Evolutionary conservation across 2,329 filamentous ascomycete species (phyloP).

Genomic region (Emericellopsis atlantica): DNA sequence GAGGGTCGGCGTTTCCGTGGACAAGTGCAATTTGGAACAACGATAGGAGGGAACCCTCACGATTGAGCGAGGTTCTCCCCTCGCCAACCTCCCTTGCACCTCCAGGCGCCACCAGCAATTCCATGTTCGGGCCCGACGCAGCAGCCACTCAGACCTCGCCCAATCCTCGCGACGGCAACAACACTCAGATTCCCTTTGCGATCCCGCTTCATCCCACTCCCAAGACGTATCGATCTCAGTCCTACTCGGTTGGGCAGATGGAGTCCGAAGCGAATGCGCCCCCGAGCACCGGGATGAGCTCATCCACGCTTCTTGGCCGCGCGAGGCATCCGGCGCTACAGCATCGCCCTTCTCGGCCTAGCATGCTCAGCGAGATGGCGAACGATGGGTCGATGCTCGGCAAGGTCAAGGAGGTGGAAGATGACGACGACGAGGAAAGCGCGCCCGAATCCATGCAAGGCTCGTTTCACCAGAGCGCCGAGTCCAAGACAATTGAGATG

Average conservation of each 20-base stretch:
- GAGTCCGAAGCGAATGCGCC: slow-evolving; percentile 47
- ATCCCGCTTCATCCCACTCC: slow-evolving; percentile 83
- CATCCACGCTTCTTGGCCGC: slow-evolving; percentile 37
- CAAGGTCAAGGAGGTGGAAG: slow-evolving; percentile 59
- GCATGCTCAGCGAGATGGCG: slow-evolving; percentile 62
- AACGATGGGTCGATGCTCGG: slow-evolving; percentile 48
- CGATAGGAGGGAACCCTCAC: slow-evolving; percentile 67
- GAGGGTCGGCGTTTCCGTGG: slow-evolving; percentile 50
- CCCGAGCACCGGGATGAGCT: slow-evolving; percentile 24
- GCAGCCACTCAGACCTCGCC: slow-evolving; percentile 35
- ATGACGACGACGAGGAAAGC: slow-evolving; percentile 45
- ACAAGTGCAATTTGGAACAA: slow-evolving; percentile 73
- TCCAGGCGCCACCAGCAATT: slow-evolving; percentile 25
- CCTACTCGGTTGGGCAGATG: slow-evolving; percentile 87
- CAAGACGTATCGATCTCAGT: slow-evolving; percentile 90
- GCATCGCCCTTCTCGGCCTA: slow-evolving; percentile 68
- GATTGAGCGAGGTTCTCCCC: slow-evolving; percentile 61
- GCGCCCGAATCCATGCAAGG: slow-evolving; percentile 34
- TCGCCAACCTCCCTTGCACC: slow-evolving; percentile 56
- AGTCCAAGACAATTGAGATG: slow-evolving; percentile 51
- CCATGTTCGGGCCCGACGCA: slow-evolving; percentile 36
- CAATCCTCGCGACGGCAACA: slow-evolving; percentile 38
- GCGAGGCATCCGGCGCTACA: slow-evolving; percentile 56
- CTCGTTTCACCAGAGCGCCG: slow-evolving; percentile 38
- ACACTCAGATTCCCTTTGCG: slow-evolving; percentile 66